These are phyloP conservation scores for Fraxinus xanthoxyloides DNA, from an alignment of 305 asterid genomes.

Conservation along the genomic window DNA sequence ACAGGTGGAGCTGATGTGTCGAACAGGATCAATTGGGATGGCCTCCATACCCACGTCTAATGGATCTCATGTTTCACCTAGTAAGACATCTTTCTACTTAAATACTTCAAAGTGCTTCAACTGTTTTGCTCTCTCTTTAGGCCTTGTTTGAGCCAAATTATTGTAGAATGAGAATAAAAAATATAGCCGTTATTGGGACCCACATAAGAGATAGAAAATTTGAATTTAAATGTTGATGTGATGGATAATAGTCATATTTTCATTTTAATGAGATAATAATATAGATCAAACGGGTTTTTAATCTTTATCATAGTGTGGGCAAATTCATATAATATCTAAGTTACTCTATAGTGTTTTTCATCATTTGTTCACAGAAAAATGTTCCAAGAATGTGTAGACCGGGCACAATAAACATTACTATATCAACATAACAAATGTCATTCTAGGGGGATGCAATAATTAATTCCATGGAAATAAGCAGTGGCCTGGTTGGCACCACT, in stretches of 20 bases:
- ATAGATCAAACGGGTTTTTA: no score
- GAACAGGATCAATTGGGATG: constrained; percentile 27
- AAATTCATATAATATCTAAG: neutral
- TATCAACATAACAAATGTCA: neutral
- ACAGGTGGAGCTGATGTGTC: constrained; percentile 47
- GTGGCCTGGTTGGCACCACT: neutral
- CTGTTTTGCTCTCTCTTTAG: neutral
- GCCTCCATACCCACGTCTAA: constrained; percentile 25
- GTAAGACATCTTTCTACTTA: constrained; percentile 31
- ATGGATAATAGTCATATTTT: no score
- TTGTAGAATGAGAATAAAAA: no score
- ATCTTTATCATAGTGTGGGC: neutral
- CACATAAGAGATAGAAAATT: no score
- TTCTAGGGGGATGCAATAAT: neutral
- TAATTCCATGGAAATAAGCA: neutral
- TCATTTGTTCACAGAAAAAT: neutral
- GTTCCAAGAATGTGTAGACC: neutral
- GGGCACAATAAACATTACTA: neutral
- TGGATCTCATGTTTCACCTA: constrained; percentile 39
- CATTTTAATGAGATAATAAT: no score
- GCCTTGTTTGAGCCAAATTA: no score
- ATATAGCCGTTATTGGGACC: no score
- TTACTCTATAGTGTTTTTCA: neutral
- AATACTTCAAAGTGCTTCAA: neutral
- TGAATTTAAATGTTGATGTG: no score